These are phyloP conservation scores for Thelephora aurantiotincta DNA, from an alignment of 768 basidiomycete species.

Conservation along the genomic window DNA sequence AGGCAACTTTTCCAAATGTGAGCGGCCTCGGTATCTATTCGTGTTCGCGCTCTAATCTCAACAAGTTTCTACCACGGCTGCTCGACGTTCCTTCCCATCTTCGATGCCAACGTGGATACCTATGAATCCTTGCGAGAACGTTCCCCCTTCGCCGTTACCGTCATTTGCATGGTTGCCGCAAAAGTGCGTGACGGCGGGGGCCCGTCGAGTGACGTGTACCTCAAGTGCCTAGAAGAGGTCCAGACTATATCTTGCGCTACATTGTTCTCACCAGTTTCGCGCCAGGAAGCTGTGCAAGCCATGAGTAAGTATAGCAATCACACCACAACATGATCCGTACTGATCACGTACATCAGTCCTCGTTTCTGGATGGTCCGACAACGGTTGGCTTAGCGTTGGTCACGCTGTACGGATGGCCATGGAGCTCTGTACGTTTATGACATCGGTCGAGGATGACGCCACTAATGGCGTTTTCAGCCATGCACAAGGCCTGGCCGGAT, in stretches of 20 bases:
- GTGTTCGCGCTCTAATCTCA: constrained; percentile 6
- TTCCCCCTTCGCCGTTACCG: constrained; percentile 86
- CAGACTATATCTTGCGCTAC: constrained; percentile 75
- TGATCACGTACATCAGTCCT: constrained; percentile 36
- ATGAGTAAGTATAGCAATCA: constrained; percentile 49
- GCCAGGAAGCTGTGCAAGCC: constrained; percentile 82
- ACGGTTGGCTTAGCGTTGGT: constrained; percentile 89
- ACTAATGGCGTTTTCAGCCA: constrained; percentile 28
- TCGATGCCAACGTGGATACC: constrained; percentile 71
- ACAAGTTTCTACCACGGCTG: constrained; percentile 85
- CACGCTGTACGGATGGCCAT: constrained; percentile 97
- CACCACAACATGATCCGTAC: not conserved
- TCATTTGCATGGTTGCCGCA: constrained; percentile 89
- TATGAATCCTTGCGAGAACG: constrained; percentile 77
- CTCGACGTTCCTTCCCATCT: constrained; percentile 81
- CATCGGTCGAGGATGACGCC: not conserved
- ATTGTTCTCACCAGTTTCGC: constrained; percentile 73
- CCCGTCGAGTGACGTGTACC: constrained; percentile 59
- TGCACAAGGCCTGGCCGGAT: constrained; percentile 87
- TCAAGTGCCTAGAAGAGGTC: constrained; percentile 69
- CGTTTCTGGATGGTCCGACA: constrained; percentile 89
- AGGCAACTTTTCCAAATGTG: constrained; percentile 79
- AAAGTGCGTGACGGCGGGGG: constrained; percentile 85
- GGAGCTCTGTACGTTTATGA: constrained; percentile 57
- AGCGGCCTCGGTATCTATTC: constrained; percentile 13